Base-by-base conservation (phyloP, 305 asterid genomes). In the Fraxinus platypoda region DNA sequence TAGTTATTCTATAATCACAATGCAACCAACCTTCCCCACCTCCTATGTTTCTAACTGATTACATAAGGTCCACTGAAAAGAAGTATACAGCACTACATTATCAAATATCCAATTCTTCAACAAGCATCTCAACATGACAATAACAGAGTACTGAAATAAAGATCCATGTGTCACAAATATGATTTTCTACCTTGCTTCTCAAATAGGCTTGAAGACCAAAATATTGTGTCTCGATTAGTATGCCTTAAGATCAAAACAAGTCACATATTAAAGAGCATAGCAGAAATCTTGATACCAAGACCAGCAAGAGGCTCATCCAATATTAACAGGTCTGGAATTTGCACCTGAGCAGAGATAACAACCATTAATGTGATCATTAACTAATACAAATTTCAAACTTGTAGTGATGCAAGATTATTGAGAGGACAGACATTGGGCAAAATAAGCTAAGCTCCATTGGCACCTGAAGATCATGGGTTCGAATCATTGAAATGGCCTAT, bases 271-370 rank as follows among this genome's bases (percentile, higher is more conserved):
- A 85, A 80, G 78, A 77, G 82, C 78, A 79, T 15, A 75, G 70
- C 26, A 52, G 68, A 83, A 75, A 54, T 74, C 43, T 62, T 5
- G 90, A 5, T 94, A 95, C 99, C 98, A 87, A 95, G 93, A 82
- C 99, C 99, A 88, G 98, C 98, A 86, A 95, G 99, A 87, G 99
- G 99, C 90, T 95, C 98, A 75, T 95, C 98, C 91, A 94, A 84
- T 89, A 93, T 84, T 87, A 95, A 86, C 72, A 95, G 90, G 83
- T 90, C 92, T 34, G 99, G 98, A 89, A 91, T 90, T 87, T 93
- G 95, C 81, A 95, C 97, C 98, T 94, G 91, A 81, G 88, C 52
- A 81, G 81, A 77, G 80, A 68, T 66, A 88, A 81, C 54, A 62
- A 80, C 75, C 49, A 79, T 21, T 80, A 78, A 86, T 81, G 62